Percentiles rank a stretch among this genome's conserved stretches.
phyloP scores from a whole-genome alignment of 2,329 filamentous ascomycete species.

The Colletotrichum agaves region DNA sequence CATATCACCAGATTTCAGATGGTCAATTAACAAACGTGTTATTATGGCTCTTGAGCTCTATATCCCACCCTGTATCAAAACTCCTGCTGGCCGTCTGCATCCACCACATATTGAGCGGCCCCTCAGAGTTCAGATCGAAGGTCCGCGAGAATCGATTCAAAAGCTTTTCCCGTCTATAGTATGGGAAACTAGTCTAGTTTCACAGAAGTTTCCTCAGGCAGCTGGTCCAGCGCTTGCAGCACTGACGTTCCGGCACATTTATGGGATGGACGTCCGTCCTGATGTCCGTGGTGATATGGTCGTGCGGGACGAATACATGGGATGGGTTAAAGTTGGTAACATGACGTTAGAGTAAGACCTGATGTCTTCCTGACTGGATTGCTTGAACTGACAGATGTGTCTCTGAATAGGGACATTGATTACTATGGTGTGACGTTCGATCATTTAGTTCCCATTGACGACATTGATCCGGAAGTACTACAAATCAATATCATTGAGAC shows the following conservation, averaged over 20 bases:
- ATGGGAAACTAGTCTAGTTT: slow-evolving; percentile 25
- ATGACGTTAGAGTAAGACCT: not conserved
- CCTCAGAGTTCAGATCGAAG: slow-evolving; percentile 41
- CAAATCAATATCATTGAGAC: slow-evolving; percentile 56
- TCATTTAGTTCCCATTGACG: slow-evolving; percentile 48
- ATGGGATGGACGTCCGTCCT: slow-evolving; percentile 22
- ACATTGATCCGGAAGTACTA: slow-evolving; percentile 52
- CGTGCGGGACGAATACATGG: slow-evolving; percentile 40
- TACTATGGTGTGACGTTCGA: slow-evolving; percentile 56
- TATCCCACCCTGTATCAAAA: slow-evolving; percentile 38
- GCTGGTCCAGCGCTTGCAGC: slow-evolving; percentile 34
- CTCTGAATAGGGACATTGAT: slow-evolving; percentile 41
- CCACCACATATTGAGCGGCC: slow-evolving; percentile 35
- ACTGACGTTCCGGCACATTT: slow-evolving; percentile 32
- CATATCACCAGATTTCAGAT: not conserved
- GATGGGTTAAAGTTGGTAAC: slow-evolving; percentile 6
- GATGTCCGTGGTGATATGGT: slow-evolving; percentile 24
- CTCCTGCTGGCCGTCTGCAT: slow-evolving; percentile 35
- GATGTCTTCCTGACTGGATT: not conserved
- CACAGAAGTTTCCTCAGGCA: slow-evolving; percentile 34
- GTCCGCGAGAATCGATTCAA: slow-evolving; percentile 36
- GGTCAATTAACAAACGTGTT: not conserved
- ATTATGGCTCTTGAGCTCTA: slow-evolving; percentile 33
- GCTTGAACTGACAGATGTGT: not conserved
- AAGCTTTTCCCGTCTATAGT: slow-evolving; percentile 35